These are phyloP conservation scores for Sporothrix brasiliensis DNA, from an alignment of 2,329 filamentous ascomycete genomes.

Conservation along the genomic window DNA sequence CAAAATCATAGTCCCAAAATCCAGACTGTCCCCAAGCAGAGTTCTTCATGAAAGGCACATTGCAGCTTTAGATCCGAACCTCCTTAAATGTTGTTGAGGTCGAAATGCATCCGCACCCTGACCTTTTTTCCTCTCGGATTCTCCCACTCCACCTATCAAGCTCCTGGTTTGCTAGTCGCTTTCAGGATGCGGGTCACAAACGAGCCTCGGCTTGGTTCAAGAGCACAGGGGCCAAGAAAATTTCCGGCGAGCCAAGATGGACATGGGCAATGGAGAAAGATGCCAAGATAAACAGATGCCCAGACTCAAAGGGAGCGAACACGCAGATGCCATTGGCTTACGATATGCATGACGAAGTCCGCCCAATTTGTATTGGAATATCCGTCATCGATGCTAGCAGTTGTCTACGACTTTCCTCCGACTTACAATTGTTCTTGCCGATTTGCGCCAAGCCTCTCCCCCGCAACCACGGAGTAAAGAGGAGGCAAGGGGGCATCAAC, in stretches of 20 bases:
- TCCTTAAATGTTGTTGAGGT: background rate
- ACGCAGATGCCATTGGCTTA: background rate
- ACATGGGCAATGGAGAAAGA: background rate
- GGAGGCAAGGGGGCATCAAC: too few relatives aligned
- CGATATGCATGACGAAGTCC: background rate
- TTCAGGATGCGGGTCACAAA: background rate
- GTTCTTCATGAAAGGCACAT: too few relatives aligned
- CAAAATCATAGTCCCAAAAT: too few relatives aligned
- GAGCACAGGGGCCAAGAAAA: conserved; percentile 20
- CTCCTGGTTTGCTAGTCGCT: background rate
- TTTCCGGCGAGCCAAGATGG: conserved; percentile 4
- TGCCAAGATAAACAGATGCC: background rate
- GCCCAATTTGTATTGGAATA: background rate
- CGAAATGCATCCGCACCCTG: background rate
- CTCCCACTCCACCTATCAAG: background rate
- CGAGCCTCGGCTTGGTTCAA: conserved; percentile 14
- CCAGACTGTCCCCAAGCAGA: too few relatives aligned
- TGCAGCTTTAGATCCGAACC: background rate
- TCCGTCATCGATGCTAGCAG: too few relatives aligned
- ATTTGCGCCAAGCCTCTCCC: background rate
- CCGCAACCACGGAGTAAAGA: background rate
- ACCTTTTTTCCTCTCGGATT: background rate
- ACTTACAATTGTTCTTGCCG: conserved; percentile 5
- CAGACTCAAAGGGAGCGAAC: background rate
- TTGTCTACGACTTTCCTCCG: background rate